Conservation (phyloP, 257 asterid genomes). For the Fraxinus excelsior region DNA sequence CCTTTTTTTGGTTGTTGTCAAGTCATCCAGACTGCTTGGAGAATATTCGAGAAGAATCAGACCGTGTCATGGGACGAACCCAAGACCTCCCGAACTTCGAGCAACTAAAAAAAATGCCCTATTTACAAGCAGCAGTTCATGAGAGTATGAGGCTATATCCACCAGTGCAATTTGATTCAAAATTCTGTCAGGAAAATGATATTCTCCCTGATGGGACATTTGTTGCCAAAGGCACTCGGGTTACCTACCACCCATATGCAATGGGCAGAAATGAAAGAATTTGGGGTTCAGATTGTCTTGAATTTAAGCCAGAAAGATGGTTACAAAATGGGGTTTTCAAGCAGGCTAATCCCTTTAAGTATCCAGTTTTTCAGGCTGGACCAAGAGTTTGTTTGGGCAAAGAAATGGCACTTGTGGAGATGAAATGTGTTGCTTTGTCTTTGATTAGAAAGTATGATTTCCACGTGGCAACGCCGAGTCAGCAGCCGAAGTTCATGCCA, state of each 20-base stretch:
- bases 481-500: slow-evolving; percentile 35
- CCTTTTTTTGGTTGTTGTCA: slow-evolving; percentile 53
- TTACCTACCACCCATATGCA: slow-evolving; percentile 50
- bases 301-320: slow-evolving; percentile 51
- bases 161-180: slow-evolving; percentile 20
- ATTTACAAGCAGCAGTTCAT: slow-evolving; percentile 18
- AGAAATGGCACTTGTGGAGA: slow-evolving; percentile 54
- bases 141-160: slow-evolving; percentile 21
- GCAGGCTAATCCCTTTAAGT: slow-evolving; percentile 44
- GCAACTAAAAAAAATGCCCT: slow-evolving; percentile 31
- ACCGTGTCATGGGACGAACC: slow-evolving; percentile 29
- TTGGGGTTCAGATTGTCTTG: slow-evolving; percentile 44
- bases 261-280: slow-evolving; percentile 53
- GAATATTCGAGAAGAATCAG: slow-evolving; percentile 34
- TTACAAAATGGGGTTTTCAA: slow-evolving; percentile 35
- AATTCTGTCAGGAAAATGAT: slow-evolving; percentile 7
- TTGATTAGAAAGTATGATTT: slow-evolving; percentile 35
- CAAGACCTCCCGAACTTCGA: neutral
- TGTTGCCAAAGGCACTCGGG: slow-evolving; percentile 38
- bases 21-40: slow-evolving; percentile 20
- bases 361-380: slow-evolving; percentile 55
- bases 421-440: slow-evolving; percentile 44
- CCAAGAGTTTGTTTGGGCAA: slow-evolving; percentile 50
- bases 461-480: slow-evolving; percentile 16
- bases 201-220: slow-evolving; percentile 17